Evolutionary conservation across 257 asterid genomes (phyloP).

Genomic region (Solanum etuberosum): DNA sequence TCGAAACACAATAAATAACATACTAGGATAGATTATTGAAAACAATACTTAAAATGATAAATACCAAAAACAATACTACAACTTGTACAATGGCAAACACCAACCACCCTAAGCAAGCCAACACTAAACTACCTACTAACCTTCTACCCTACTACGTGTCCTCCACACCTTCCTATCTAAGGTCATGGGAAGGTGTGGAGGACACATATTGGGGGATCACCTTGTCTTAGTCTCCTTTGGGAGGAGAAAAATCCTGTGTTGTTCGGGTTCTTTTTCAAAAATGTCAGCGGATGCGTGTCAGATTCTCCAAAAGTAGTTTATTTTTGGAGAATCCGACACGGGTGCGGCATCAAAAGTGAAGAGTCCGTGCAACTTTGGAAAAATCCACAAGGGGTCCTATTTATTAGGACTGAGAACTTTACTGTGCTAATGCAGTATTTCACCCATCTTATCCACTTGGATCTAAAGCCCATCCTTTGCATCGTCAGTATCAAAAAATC

Average conservation of each 20-base stretch:
- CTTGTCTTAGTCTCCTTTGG: not conserved
- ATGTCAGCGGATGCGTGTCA: too few species aligned
- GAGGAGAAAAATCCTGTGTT: not conserved
- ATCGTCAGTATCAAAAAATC: not conserved
- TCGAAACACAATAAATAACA: not conserved
- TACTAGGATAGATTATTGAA: not conserved
- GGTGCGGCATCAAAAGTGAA: not conserved
- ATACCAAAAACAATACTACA: not conserved
- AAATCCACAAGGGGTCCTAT: not conserved
- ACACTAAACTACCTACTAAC: not conserved
- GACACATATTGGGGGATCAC: not conserved
- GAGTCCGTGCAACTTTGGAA: not conserved
- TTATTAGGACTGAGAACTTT: not conserved
- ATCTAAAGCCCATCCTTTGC: not conserved
- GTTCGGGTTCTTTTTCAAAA: not conserved
- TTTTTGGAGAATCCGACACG: not conserved
- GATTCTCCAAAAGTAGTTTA: not conserved
- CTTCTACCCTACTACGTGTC: not conserved
- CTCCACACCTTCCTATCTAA: not conserved
- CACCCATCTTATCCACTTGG: not conserved
- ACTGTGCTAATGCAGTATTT: not conserved
- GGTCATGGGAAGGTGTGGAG: not conserved
- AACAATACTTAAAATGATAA: not conserved
- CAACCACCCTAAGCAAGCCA: not conserved
- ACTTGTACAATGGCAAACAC: not conserved